A percentile compares a stretch with the other conserved stretches of the same genome.
These are phyloP conservation scores for Solanum neorickii DNA, from an alignment of 257 asterid genomes.

Conservation along the genomic window DNA sequence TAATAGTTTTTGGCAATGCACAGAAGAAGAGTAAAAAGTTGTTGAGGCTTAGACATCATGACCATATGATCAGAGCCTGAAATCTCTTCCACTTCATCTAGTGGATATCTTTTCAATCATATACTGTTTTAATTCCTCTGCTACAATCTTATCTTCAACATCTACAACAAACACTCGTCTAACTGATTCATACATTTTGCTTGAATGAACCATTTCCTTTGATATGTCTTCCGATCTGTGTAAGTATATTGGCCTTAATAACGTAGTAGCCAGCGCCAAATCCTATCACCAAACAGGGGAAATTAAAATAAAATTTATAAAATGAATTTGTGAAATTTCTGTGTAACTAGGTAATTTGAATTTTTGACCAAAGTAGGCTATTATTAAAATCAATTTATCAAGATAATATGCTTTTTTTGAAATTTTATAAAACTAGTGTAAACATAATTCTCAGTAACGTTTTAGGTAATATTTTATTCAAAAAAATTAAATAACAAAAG, in stretches of 20 bases:
- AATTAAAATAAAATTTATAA: neutral
- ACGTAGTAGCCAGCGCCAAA: constrained; percentile 13
- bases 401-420: too few species aligned
- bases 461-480: too few species aligned
- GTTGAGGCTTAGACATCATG: constrained; percentile 16
- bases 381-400: too few species aligned
- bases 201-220: neutral
- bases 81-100: constrained; percentile 12
- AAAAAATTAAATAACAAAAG: too few species aligned
- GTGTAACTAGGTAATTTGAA: neutral
- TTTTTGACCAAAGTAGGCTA: too few species aligned
- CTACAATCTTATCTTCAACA: neutral
- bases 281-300: constrained; percentile 6
- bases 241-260: constrained; percentile 7
- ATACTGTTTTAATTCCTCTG: neutral
- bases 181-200: constrained; percentile 7
- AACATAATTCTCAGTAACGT: too few species aligned
- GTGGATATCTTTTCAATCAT: constrained; percentile 17
- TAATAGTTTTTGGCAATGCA: neutral
- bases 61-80: constrained; percentile 26
- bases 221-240: neutral
- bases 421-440: too few species aligned
- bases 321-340: neutral
- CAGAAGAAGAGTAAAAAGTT: constrained; percentile 6
- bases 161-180: rapidly evolving